Evolutionary conservation across 108 stramenopile genomes (phyloP).

Genomic region (Epithemia pelagica): DNA sequence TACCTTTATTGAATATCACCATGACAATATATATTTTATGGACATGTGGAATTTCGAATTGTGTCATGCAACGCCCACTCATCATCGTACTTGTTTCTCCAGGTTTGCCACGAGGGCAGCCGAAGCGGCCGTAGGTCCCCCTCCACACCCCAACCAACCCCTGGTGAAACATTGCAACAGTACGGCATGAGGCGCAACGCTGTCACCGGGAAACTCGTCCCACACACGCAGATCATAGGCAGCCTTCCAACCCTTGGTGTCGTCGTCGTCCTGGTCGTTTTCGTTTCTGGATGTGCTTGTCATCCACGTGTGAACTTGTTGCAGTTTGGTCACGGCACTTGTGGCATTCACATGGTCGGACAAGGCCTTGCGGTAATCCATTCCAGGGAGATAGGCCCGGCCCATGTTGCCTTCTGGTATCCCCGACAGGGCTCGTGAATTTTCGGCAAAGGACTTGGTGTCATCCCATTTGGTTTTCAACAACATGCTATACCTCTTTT

Average conservation of each 20-base stretch:
- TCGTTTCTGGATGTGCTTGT: not conserved
- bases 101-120: not conserved
- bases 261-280: not conserved
- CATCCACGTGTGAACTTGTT: constrained; percentile 39
- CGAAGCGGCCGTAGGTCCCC: not conserved
- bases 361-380: constrained; percentile 34
- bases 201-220: constrained; percentile 57
- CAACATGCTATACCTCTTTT: constrained; percentile 33
- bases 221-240: constrained; percentile 78
- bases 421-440: constrained; percentile 32
- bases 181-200: not conserved
- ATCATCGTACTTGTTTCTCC: too few relatives aligned
- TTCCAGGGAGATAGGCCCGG: constrained; percentile 29
- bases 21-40: too few relatives aligned
- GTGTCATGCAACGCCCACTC: too few relatives aligned
- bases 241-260: constrained; percentile 30
- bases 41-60: too few relatives aligned
- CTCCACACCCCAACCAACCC: not conserved
- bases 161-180: not conserved
- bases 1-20: too few relatives aligned
- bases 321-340: constrained; percentile 21
- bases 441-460: not conserved
- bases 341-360: constrained; percentile 41
- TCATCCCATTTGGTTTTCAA: constrained; percentile 26
- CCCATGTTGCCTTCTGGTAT: constrained; percentile 43